phyloP scores from a whole-genome alignment of 352 stramenopile species.

The Blastocystis sp. region DNA sequence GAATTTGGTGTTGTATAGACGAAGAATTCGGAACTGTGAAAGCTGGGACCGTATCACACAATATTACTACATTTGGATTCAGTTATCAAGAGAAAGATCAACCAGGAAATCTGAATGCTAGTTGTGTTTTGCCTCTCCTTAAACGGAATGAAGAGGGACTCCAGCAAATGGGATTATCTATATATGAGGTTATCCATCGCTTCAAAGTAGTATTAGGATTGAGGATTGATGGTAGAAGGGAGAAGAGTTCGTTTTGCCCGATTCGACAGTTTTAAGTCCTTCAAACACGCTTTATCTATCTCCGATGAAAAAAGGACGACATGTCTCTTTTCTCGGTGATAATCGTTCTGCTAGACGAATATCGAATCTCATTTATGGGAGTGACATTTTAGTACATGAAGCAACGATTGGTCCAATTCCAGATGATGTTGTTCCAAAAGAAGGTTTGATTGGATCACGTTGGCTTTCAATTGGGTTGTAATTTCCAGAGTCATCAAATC shows the following conservation, averaged over 20 bases:
- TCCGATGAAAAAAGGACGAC: not conserved
- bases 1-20: slow-evolving; percentile 9
- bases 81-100: slow-evolving; percentile 19
- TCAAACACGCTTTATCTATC: not conserved
- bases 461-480: not conserved
- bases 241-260: not conserved
- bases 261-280: slow-evolving; percentile 16
- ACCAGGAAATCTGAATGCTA: not conserved
- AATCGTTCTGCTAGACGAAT: slow-evolving; percentile 8
- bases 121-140: not conserved
- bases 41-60: slow-evolving; percentile 1
- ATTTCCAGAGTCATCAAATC: not conserved
- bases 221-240: not conserved
- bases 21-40: not conserved
- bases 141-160: not conserved
- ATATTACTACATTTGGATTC: slow-evolving; percentile 35
- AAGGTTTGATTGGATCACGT: not conserved
- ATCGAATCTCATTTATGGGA: not conserved
- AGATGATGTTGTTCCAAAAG: not conserved
- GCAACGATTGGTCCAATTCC: slow-evolving; percentile 14
- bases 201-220: slow-evolving; percentile 5
- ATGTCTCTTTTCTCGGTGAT: slow-evolving; percentile 8
- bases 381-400: slow-evolving; percentile 49
- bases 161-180: not conserved
- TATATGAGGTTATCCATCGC: slow-evolving; percentile 17